These are phyloP conservation scores for Puccinia coronata DNA, from an alignment of 1,284 basidiomycete species.

Conservation along the genomic window DNA sequence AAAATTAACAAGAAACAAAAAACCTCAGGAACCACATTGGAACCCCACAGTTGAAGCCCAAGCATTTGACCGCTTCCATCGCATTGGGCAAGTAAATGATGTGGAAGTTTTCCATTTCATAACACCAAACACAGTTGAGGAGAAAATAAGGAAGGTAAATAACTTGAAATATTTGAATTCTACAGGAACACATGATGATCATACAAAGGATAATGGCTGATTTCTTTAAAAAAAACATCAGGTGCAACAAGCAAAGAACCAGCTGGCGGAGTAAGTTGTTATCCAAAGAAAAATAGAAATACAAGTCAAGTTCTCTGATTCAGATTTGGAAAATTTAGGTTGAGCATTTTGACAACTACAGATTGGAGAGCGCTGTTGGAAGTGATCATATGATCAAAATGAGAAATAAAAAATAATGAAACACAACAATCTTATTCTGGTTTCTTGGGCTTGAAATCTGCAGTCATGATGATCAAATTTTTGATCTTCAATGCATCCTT, in stretches of 20 bases:
- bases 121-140: slow-evolving; percentile 24
- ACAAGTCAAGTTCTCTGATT: not conserved
- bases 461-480: not conserved
- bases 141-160: not conserved
- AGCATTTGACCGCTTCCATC: slow-evolving; percentile 58
- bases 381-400: not conserved
- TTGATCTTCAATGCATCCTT: not conserved
- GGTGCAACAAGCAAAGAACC: slow-evolving; percentile 9
- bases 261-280: slow-evolving; percentile 12
- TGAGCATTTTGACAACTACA: not conserved
- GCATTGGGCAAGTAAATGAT: slow-evolving; percentile 55
- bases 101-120: slow-evolving; percentile 26
- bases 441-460: not conserved
- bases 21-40: slow-evolving; percentile 56
- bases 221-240: not conserved
- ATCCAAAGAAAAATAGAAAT: not conserved
- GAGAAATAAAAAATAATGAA: not conserved
- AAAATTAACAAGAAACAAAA: not conserved
- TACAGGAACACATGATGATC: not conserved
- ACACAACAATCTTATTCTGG: not conserved
- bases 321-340: not conserved
- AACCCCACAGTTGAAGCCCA: slow-evolving; percentile 57
- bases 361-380: slow-evolving; percentile 13
- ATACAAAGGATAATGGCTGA: not conserved
- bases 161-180: not conserved